A percentile compares a stretch with the other conserved stretches of the same genome.
These are phyloP conservation scores for Nemania sp. DNA, from an alignment of 2,329 filamentous ascomycete species.

Conservation along the genomic window DNA sequence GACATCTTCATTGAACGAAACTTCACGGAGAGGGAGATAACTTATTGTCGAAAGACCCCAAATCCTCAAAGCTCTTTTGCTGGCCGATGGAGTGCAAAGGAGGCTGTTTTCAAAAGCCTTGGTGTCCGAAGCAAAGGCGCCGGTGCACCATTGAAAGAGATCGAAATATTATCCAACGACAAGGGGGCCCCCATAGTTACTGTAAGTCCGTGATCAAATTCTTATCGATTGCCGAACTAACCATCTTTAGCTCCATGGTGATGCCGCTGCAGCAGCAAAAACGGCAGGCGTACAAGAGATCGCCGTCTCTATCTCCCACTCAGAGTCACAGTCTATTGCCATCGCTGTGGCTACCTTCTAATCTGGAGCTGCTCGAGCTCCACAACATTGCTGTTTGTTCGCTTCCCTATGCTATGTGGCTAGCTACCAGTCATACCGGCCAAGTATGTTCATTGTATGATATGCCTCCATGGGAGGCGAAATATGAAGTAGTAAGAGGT, in stretches of 20 bases:
- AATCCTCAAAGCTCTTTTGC: slow-evolving; percentile 89
- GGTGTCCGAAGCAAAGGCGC: slow-evolving; percentile 85
- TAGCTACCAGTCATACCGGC: slow-evolving; percentile 9
- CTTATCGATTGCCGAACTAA: slow-evolving; percentile 42
- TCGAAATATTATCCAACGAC: slow-evolving; percentile 84
- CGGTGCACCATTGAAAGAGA: slow-evolving; percentile 88
- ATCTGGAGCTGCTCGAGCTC: too few species aligned
- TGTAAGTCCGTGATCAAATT: slow-evolving; percentile 60
- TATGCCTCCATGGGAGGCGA: slow-evolving; percentile 1
- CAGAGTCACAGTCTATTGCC: slow-evolving; percentile 89
- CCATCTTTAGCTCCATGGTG: slow-evolving; percentile 73
- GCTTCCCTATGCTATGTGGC: slow-evolving; percentile 21
- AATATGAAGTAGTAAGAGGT: too few species aligned
- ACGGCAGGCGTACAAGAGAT: slow-evolving; percentile 85
- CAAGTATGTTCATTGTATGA: slow-evolving; percentile 10
- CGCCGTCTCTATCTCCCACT: slow-evolving; percentile 94
- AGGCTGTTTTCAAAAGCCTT: slow-evolving; percentile 97
- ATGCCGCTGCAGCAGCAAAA: slow-evolving; percentile 80
- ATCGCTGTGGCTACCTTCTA: slow-evolving; percentile 86
- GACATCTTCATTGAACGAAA: slow-evolving; percentile 94
- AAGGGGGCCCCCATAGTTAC: slow-evolving; percentile 81
- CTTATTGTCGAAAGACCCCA: slow-evolving; percentile 80
- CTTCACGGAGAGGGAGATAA: slow-evolving; percentile 82
- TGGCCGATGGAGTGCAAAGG: slow-evolving; percentile 95
- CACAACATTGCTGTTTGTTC: not conserved